A percentile compares a stretch with the other conserved stretches of the same genome.
phyloP scores from a whole-genome alignment of 2,329 filamentous ascomycete species.

The Proliferodiscus dingleyae region DNA sequence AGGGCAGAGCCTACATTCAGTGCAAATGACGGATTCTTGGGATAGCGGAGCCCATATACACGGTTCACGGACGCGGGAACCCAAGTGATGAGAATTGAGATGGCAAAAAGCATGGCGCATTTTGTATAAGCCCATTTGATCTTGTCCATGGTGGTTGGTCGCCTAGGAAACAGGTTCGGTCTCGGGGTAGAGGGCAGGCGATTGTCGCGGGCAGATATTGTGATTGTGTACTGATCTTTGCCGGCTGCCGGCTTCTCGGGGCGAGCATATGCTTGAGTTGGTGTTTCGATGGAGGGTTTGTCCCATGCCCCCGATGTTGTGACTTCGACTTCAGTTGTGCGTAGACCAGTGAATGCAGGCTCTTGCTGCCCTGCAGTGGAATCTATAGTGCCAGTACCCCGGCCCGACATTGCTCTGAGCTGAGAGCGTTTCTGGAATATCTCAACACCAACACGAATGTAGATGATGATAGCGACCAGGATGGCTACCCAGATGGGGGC shows the following conservation, averaged over 20 bases:
- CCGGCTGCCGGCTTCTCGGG: not conserved
- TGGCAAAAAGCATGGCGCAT: slow-evolving; percentile 65
- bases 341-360: slow-evolving; percentile 24
- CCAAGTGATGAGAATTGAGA: slow-evolving; percentile 67
- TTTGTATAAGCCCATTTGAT: slow-evolving; percentile 66
- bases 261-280: not conserved
- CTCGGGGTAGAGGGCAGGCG: not conserved
- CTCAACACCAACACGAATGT: slow-evolving; percentile 57
- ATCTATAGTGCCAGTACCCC: not conserved
- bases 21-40: slow-evolving; percentile 45
- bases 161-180: not conserved
- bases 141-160: slow-evolving; percentile 40
- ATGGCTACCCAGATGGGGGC: slow-evolving; percentile 64
- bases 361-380: slow-evolving; percentile 57
- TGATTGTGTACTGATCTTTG: slow-evolving; percentile 10
- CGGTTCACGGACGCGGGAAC: slow-evolving; percentile 73
- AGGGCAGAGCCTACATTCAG: slow-evolving; percentile 67
- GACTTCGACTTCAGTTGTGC: slow-evolving; percentile 24
- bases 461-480: slow-evolving; percentile 57
- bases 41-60: slow-evolving; percentile 61
- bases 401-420: slow-evolving; percentile 43
- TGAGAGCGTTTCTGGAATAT: slow-evolving; percentile 64
- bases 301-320: not conserved
- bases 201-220: slow-evolving; percentile 5
- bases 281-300: not conserved